phyloP scores from a whole-genome alignment of 2,329 filamentous ascomycete genomes.

The Hymenoscyphus repandus region DNA sequence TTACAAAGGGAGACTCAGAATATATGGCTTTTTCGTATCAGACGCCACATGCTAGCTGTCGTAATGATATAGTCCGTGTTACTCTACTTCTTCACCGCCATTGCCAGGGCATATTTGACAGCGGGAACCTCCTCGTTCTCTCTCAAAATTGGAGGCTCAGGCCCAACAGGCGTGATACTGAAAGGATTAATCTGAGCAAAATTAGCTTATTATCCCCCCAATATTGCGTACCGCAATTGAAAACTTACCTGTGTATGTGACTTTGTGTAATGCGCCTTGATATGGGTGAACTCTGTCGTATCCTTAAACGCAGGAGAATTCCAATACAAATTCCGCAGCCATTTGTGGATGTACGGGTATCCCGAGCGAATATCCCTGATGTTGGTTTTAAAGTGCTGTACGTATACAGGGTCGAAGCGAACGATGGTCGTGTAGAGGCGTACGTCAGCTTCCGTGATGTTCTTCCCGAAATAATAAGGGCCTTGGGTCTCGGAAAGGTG shows the following conservation, averaged over 20 bases:
- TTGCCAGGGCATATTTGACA: constrained; percentile 32
- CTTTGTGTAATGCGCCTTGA: constrained; percentile 95
- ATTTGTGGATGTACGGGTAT: constrained; percentile 62
- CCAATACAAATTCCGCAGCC: constrained; percentile 65
- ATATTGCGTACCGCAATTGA: constrained; percentile 33
- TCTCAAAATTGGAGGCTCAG: constrained; percentile 73
- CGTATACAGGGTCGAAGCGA: constrained; percentile 68
- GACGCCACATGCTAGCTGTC: too few relatives aligned
- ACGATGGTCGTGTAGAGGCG: constrained; percentile 60
- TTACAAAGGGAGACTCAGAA: too few relatives aligned
- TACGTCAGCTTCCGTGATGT: constrained; percentile 77
- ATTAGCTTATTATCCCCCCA: constrained; percentile 23
- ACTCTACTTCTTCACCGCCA: constrained; percentile 21
- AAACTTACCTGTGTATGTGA: constrained; percentile 45
- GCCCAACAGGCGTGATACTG: constrained; percentile 78
- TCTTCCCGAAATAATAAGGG: constrained; percentile 70
- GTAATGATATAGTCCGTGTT: too few relatives aligned
- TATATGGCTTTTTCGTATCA: too few relatives aligned
- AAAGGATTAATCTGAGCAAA: constrained; percentile 56
- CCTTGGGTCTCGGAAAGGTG: constrained; percentile 52
- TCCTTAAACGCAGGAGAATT: constrained; percentile 56
- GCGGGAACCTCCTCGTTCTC: constrained; percentile 72
- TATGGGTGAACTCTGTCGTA: constrained; percentile 31
- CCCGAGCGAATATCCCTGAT: constrained; percentile 35
- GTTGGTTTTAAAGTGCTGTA: constrained; percentile 79